Evolutionary conservation across 352 stramenopile genomes (phyloP), one percentile per base, ranked within the genome.

Genomic region (Globisporangium acanthophoron): DNA sequence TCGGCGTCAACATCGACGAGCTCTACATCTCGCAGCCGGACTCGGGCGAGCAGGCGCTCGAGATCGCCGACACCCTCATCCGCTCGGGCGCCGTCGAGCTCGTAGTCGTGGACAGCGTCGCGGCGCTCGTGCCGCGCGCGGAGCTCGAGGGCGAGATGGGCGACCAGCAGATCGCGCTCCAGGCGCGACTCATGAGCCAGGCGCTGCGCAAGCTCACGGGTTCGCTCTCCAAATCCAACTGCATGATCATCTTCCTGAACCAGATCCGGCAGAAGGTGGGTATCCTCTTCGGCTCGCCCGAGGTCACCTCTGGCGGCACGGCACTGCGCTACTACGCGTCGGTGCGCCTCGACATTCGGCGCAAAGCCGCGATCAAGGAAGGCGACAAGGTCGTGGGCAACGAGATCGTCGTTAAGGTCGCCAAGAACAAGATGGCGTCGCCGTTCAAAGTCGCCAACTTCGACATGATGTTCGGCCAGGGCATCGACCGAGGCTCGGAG

Each of bases 351-450:
- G 96, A 99, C 63, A 98, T 98, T 47, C 87, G 96, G 12, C 90
- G 94, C 52, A 98, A 98, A 66, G 92, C 79, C 7, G 80, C 84
- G 12, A 94, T 96, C 63, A 97, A 97, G 66, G 77, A 96, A 58
- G 87, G 87, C 21, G 86, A 96, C 56, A 76, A 84, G 47, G 89
- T 98, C 63, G 81, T 97, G 20, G 97, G 97, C 49, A 99, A 99
- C 65, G 95, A 97, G 52, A 97, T 97, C 56, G 96, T 97, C 39
- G 96, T 99, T 51, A 99, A 99, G 64, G 95, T 99, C 39, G 96
- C 98, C 47, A 99, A 99, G 74, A 99, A 99, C 81, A 99, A 99
- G 76, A 71, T 99, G 33, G 95, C 96, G 11, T 92, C 96, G 20
- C 97, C 97, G 5, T 99, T 99, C 69, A 94, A 96, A 62, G 73